These are phyloP conservation scores for Claviceps cyperi DNA, from an alignment of 2,329 filamentous ascomycete species.

Conservation along the genomic window DNA sequence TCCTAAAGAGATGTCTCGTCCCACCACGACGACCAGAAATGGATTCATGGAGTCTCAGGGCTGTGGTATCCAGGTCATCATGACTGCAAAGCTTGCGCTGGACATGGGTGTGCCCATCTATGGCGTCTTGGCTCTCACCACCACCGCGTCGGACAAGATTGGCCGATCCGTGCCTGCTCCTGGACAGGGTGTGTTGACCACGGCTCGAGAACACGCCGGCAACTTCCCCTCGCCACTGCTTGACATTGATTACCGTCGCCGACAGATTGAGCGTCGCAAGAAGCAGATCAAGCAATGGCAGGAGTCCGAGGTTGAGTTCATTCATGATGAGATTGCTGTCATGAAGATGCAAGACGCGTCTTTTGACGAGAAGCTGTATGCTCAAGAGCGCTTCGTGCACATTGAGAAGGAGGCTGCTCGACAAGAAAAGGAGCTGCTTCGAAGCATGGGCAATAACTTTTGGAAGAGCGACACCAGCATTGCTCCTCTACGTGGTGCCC, in stretches of 20 bases:
- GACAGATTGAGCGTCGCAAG: conserved; percentile 87
- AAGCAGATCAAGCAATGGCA: conserved; percentile 94
- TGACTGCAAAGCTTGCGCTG: conserved; percentile 88
- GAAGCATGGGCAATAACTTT: conserved; percentile 94
- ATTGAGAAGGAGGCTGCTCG: conserved; percentile 74
- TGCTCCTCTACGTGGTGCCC: conserved; percentile 84
- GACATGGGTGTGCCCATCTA: conserved; percentile 99
- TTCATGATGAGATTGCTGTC: conserved; percentile 82
- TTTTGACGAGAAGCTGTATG: conserved; percentile 77
- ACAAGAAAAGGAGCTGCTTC: conserved; percentile 85
- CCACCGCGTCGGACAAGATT: conserved; percentile 97
- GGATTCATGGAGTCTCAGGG: conserved; percentile 99
- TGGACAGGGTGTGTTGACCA: conserved; percentile 91
- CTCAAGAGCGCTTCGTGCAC: conserved; percentile 69
- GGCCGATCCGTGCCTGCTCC: conserved; percentile 93
- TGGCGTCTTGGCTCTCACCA: conserved; percentile 82
- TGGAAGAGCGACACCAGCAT: conserved; percentile 94
- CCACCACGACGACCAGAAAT: conserved; percentile 88
- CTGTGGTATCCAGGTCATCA: conserved; percentile 95
- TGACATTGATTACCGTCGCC: conserved; percentile 92
- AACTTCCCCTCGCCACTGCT: conserved; percentile 92
- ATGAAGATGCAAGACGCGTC: conserved; percentile 64
- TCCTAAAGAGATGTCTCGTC: conserved; percentile 93
- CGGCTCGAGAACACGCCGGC: conserved; percentile 76
- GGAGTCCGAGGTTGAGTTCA: conserved; percentile 82